Percentiles rank a stretch among this genome's conserved stretches.
Conservation (phyloP, 192 early-diverging fungal species). For the Dissophora ornata region DNA sequence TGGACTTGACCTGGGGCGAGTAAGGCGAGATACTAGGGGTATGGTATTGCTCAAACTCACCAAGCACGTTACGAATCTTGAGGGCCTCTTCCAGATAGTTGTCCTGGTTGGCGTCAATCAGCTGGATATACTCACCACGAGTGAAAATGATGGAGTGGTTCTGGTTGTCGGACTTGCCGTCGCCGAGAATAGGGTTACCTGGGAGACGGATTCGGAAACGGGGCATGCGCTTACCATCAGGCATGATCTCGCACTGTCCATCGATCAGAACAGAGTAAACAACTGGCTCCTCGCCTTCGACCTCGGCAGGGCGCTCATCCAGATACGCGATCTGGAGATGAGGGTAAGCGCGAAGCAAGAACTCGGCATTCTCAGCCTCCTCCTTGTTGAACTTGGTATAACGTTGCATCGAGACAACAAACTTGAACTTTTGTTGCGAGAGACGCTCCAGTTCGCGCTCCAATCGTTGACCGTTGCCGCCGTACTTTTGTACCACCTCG, state of each 20-base stretch:
- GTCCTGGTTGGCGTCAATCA: constrained; percentile 92
- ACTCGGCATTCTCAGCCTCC: constrained; percentile 80
- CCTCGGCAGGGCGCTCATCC: constrained; percentile 72
- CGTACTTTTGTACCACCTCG: constrained; percentile 74
- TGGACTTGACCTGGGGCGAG: constrained; percentile 67
- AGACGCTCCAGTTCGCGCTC: constrained; percentile 77
- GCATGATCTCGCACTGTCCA: constrained; percentile 73
- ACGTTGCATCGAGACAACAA: constrained; percentile 88
- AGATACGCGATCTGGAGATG: constrained; percentile 85
- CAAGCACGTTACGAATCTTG: constrained; percentile 87
- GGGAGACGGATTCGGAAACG: constrained; percentile 82
- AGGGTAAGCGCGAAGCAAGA: constrained; percentile 80
- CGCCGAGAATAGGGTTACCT: constrained; percentile 89
- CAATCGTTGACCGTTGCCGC: constrained; percentile 72
- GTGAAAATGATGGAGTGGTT: constrained; percentile 87
- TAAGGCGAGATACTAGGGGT: constrained; percentile 75
- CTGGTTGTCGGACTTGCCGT: constrained; percentile 93
- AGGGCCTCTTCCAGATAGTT: constrained; percentile 93
- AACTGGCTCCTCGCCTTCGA: constrained; percentile 69
- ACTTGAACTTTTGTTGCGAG: constrained; percentile 83
- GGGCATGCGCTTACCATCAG: constrained; percentile 81
- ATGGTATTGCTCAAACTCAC: constrained; percentile 86
- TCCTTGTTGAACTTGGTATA: constrained; percentile 82
- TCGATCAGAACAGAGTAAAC: constrained; percentile 80
- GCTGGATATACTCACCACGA: constrained; percentile 88